Base-by-base conservation (phyloP, 169 alveolate species). In the Toxoplasma gondii region DNA sequence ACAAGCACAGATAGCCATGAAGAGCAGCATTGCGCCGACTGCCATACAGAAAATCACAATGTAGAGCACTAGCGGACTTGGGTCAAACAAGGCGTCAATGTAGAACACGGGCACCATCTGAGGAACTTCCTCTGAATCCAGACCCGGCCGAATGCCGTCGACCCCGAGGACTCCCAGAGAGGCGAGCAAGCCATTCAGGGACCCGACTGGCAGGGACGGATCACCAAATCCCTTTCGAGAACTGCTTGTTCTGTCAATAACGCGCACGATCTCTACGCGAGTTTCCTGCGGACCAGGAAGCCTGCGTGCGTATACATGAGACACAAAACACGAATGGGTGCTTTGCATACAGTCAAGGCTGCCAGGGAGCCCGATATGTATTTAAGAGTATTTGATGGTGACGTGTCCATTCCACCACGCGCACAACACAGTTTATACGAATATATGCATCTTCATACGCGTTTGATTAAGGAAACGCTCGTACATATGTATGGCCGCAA, bases 11-110 rank as follows among this genome's bases (percentile, higher is more conserved):
- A 78, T 4, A 19, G 86, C 86, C 45, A 78, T 1, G 12, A 78
- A 31, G n/a, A n/a, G 10, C 86, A 78, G 43, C 86, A 78, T n/a
- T 4, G 10, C 19, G 49, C 86, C 86, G 86, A 17, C 12, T 12
- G 86, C 45, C 86, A 38, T n/a, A 19, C 22, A 19, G n/a, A 78
- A 78, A 19, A 78, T 31, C 44, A 78, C 49, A 0, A n/a, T 45
- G 86, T 36, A 78, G 45, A 78, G 27, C 49, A n/a, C 86, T 4
- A 78, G 86, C 44, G 86, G 86, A n/a, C 86, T n/a, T 1, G n/a
- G 43, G 5, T 38, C 45, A 45, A 78, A 78, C 5, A 78, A 27
- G 27, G 86, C 45, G 24, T 78, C 86, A 7, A 19, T 17, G 24
- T 24, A 64, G 5, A 10, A 16, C 31, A 64, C 74, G 9, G n/a